These are phyloP conservation scores for Talaromyces sp. DNA, from an alignment of 2,329 filamentous ascomycete genomes.

Conservation along the genomic window DNA sequence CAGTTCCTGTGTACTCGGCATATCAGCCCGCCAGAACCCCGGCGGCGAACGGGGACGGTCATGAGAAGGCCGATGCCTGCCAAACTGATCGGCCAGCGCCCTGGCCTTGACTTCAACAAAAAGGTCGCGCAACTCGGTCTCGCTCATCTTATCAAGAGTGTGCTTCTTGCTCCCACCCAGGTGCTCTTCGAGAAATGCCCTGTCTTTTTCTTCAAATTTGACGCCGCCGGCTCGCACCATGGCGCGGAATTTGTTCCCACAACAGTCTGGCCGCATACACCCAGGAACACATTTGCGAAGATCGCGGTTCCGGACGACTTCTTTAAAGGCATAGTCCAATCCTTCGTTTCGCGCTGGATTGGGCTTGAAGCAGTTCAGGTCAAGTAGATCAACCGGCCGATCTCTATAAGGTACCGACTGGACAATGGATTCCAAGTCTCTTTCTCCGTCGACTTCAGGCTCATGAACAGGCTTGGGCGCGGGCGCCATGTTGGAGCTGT, in stretches of 20 bases:
- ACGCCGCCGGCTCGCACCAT: conserved; percentile 49
- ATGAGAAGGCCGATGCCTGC: conserved; percentile 72
- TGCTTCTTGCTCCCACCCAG: conserved; percentile 40
- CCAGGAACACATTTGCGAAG: conserved; percentile 67
- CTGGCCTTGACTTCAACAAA: conserved; percentile 73
- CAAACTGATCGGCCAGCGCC: conserved; percentile 68
- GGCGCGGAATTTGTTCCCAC: conserved; percentile 65
- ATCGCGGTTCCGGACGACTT: conserved; percentile 67
- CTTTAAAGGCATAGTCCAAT: conserved; percentile 65
- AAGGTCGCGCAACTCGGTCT: conserved; percentile 59
- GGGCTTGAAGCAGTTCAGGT: conserved; percentile 72
- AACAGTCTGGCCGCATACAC: conserved; percentile 72
- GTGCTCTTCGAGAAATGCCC: conserved; percentile 47
- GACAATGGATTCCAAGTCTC: conserved; percentile 14
- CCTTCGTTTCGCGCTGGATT: conserved; percentile 71
- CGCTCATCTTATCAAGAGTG: conserved; percentile 46
- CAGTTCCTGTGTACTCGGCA: conserved; percentile 81
- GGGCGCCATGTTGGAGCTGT: not conserved
- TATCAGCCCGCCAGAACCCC: conserved; percentile 87
- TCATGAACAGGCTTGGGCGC: not conserved
- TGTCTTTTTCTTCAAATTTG: conserved; percentile 22
- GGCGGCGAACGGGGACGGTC: conserved; percentile 69
- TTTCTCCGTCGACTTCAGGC: not conserved
- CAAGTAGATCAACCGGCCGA: conserved; percentile 55
- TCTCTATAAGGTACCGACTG: conserved; percentile 51